Evolutionary conservation across 495 filamentous ascomycete genomes (phyloP).

Genomic region (Penicillium manginii): DNA sequence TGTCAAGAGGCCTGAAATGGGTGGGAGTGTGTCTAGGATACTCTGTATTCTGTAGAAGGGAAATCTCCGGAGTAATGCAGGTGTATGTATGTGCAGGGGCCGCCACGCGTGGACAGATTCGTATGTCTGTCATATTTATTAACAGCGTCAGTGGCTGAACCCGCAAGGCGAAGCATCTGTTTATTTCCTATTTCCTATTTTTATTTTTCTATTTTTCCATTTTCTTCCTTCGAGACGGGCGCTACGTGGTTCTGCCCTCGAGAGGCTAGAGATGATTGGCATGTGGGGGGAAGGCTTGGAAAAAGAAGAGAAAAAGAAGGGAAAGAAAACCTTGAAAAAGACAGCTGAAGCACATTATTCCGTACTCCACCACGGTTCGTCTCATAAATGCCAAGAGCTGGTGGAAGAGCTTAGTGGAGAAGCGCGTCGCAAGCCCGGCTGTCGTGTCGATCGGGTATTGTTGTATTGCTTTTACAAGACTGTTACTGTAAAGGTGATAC

Average conservation of each 20-base stretch:
- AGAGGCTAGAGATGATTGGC: background rate
- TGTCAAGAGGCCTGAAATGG: background rate
- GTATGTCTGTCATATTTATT: background rate
- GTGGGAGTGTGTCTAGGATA: no score
- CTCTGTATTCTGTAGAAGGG: background rate
- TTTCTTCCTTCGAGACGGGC: background rate
- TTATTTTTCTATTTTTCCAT: background rate
- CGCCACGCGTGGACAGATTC: background rate
- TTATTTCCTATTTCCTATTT: background rate
- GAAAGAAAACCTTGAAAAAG: background rate
- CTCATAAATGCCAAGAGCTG: background rate
- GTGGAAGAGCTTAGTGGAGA: background rate
- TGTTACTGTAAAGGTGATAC: background rate
- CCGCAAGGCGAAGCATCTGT: background rate
- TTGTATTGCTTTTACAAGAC: background rate
- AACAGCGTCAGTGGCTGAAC: constrained; percentile 1
- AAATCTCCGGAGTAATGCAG: constrained; percentile 1
- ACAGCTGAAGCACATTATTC: background rate
- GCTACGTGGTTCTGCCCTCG: background rate
- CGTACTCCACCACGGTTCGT: background rate
- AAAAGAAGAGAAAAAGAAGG: background rate
- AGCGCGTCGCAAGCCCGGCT: constrained; percentile 3
- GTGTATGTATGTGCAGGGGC: background rate
- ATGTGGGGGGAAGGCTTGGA: background rate
- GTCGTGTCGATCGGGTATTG: constrained; percentile 1